Evolutionary conservation across 2,329 filamentous ascomycete genomes (phyloP).

Genomic region (Calonectria pseudoturangicola): DNA sequence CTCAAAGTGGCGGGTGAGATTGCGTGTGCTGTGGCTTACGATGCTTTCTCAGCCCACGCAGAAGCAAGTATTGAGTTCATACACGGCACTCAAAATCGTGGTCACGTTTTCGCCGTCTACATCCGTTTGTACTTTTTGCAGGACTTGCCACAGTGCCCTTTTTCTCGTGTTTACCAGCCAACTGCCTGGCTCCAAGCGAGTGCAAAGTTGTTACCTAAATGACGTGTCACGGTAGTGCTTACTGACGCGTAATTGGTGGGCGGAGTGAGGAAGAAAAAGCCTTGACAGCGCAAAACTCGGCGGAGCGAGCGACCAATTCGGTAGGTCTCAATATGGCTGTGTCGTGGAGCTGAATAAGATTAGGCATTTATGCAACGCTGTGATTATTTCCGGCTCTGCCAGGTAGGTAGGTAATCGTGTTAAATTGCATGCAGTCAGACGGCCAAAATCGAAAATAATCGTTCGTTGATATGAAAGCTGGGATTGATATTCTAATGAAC

Average conservation of each 20-base stretch:
- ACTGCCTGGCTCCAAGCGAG: not conserved
- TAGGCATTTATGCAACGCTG: no score
- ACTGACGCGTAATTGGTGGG: not conserved
- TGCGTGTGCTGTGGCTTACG: not conserved
- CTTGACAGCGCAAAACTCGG: not conserved
- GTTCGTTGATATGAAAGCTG: no score
- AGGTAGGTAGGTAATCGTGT: no score
- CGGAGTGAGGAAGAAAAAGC: not conserved
- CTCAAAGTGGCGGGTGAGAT: not conserved
- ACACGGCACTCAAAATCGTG: not conserved
- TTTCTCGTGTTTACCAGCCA: not conserved
- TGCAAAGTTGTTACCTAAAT: not conserved
- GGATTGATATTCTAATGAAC: no score
- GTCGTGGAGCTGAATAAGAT: no score
- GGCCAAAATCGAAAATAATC: no score
- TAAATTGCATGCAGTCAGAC: no score
- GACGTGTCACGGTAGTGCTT: not conserved
- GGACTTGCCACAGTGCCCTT: no score
- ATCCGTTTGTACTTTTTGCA: no score
- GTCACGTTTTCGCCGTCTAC: not conserved
- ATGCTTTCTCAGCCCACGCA: not conserved
- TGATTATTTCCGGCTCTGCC: no score
- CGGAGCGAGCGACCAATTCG: not conserved
- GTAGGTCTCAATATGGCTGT: no score
- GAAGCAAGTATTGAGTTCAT: not conserved